phyloP scores from a whole-genome alignment of 148 eudicot genomes.

The Chenopodium berlandieri region DNA sequence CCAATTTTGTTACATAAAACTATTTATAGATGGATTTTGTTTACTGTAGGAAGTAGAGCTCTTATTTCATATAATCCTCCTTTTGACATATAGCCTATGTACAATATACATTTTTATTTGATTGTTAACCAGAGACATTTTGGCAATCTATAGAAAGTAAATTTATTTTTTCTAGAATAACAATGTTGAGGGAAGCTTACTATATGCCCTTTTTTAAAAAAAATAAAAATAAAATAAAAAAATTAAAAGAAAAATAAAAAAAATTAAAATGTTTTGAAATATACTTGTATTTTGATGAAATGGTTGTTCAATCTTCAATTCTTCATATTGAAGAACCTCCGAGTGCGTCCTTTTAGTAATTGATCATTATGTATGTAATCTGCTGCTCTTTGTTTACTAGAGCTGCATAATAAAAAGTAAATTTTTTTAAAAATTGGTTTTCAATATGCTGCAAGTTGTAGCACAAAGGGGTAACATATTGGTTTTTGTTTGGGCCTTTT shows the following conservation, averaged over 20 bases:
- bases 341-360: not conserved
- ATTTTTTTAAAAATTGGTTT: not conserved
- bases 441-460: not conserved
- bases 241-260: too few species aligned
- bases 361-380: not conserved
- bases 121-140: not conserved
- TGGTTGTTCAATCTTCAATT: not conserved
- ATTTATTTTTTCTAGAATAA: not conserved
- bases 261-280: not conserved
- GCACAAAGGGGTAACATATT: not conserved
- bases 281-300: not conserved
- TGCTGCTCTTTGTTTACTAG: not conserved
- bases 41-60: not conserved
- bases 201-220: not conserved
- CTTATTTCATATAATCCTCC: not conserved
- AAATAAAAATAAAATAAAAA: not conserved
- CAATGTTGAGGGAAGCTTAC: not conserved
- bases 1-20: not conserved
- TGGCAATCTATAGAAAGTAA: not conserved
- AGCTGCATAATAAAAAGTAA: not conserved
- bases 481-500: not conserved
- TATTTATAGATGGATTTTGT: not conserved
- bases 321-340: not conserved
- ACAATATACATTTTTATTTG: not conserved
- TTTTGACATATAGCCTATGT: not conserved